A percentile compares a stretch with the other conserved stretches of the same genome.
Evolutionary conservation across 352 stramenopile species (phyloP).

Genomic region (Phytophthora lateralis): DNA sequence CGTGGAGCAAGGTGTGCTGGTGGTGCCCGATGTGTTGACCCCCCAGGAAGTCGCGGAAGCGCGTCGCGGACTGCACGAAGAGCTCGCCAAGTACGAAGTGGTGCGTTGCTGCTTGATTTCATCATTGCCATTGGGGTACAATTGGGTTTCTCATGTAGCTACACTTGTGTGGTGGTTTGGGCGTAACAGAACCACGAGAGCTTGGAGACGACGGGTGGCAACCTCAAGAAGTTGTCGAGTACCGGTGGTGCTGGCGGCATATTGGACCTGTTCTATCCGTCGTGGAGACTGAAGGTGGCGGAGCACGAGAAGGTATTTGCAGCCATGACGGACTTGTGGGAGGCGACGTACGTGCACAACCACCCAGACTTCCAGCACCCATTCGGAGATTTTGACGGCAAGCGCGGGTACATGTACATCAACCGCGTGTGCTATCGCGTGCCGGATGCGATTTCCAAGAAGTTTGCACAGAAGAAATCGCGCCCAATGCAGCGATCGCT

Average conservation of each 20-base stretch:
- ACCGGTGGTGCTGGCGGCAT: slow-evolving; percentile 89
- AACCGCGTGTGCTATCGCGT: slow-evolving; percentile 87
- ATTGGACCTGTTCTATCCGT: slow-evolving; percentile 90
- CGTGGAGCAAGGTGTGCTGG: slow-evolving; percentile 63
- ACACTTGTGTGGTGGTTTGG: slow-evolving; percentile 3
- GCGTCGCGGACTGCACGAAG: slow-evolving; percentile 58
- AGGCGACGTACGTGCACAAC: slow-evolving; percentile 69
- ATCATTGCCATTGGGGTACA: neutral
- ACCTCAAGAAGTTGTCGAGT: slow-evolving; percentile 85
- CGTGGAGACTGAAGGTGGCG: slow-evolving; percentile 82
- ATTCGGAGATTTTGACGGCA: slow-evolving; percentile 70
- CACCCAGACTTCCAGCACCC: slow-evolving; percentile 72
- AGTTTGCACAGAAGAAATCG: slow-evolving; percentile 71
- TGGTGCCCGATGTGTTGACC: slow-evolving; percentile 76
- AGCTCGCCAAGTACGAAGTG: slow-evolving; percentile 76
- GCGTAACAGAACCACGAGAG: slow-evolving; percentile 54
- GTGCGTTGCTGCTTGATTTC: slow-evolving; percentile 35
- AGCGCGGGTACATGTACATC: slow-evolving; percentile 88
- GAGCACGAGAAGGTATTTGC: slow-evolving; percentile 75
- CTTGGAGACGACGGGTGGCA: slow-evolving; percentile 60
- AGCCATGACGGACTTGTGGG: slow-evolving; percentile 87
- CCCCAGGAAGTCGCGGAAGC: slow-evolving; percentile 59
- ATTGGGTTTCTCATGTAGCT: slow-evolving; percentile 5
- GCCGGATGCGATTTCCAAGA: slow-evolving; percentile 66
- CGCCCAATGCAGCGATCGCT: slow-evolving; percentile 83